Evolutionary conservation across 192 early-diverging fungal species (phyloP).

Genomic region (Coemansia nantahalensis): DNA sequence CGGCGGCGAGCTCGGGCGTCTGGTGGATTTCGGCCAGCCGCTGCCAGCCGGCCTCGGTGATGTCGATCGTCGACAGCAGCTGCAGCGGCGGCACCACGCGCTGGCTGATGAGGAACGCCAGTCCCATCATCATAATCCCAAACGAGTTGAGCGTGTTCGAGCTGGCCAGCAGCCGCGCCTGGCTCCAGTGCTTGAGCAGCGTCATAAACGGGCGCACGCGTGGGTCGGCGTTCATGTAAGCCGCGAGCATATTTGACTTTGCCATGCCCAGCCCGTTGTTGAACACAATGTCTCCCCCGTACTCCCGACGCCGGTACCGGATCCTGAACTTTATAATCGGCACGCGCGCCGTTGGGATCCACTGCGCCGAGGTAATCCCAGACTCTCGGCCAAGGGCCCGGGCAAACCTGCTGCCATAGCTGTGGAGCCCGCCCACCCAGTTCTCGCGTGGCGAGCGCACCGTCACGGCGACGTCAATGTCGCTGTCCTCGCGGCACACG

Average conservation of each 20-base stretch:
- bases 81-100: slow-evolving; percentile 44
- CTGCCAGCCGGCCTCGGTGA: slow-evolving; percentile 4
- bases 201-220: slow-evolving; percentile 27
- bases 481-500: too few relatives aligned
- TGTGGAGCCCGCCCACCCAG: too few relatives aligned
- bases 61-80: slow-evolving; percentile 9
- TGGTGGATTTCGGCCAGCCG: not conserved
- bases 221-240: slow-evolving; percentile 20
- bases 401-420: too few relatives aligned
- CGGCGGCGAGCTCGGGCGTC: slow-evolving; percentile 2
- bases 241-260: slow-evolving; percentile 16
- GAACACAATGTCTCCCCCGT: slow-evolving; percentile 33
- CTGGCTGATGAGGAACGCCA: slow-evolving; percentile 31
- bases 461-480: too few relatives aligned
- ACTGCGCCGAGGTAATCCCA: slow-evolving; percentile 7
- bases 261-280: slow-evolving; percentile 13
- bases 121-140: slow-evolving; percentile 35
- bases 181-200: slow-evolving; percentile 34
- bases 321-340: slow-evolving; percentile 41
- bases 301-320: not conserved
- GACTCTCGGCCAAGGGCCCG: too few relatives aligned
- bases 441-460: too few relatives aligned
- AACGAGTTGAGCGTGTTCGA: slow-evolving; percentile 35
- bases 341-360: slow-evolving; percentile 19
- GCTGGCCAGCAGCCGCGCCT: slow-evolving; percentile 6